phyloP scores from a whole-genome alignment of 2,329 filamentous ascomycete species.

The Penicillium sclerotigenum region DNA sequence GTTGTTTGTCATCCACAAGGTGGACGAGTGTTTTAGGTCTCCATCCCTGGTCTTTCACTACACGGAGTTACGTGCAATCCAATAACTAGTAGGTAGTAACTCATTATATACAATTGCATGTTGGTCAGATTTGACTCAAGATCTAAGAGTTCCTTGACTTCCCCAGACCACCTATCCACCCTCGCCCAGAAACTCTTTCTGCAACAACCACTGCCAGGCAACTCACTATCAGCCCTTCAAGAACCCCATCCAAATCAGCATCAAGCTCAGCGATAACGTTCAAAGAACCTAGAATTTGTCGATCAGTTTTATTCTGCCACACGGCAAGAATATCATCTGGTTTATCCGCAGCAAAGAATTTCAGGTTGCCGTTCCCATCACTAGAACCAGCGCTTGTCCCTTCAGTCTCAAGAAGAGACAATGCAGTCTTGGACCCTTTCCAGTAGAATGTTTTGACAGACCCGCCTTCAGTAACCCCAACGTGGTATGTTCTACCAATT shows the following conservation, averaged over 20 bases:
- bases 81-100: not conserved
- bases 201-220: constrained; percentile 11
- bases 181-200: constrained; percentile 9
- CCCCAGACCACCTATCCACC: constrained; percentile 6
- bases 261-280: constrained; percentile 7
- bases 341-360: constrained; percentile 8
- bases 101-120: no score
- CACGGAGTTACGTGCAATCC: not conserved
- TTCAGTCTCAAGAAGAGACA: not conserved
- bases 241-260: constrained; percentile 4
- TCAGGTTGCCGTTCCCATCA: constrained; percentile 5
- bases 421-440: constrained; percentile 2
- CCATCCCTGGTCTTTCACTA: not conserved
- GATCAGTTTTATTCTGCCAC: constrained; percentile 11
- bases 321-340: constrained; percentile 10
- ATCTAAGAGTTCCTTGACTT: not conserved
- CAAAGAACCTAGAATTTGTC: constrained; percentile 6
- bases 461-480: not conserved
- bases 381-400: not conserved
- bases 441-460: constrained; percentile 1
- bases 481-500: constrained; percentile 1
- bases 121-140: not conserved
- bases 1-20: no score
- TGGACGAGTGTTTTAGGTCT: no score
- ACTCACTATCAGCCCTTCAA: constrained; percentile 9